Base-by-base conservation (phyloP, 306 rosid species). In the Ormosia emarginata region DNA sequence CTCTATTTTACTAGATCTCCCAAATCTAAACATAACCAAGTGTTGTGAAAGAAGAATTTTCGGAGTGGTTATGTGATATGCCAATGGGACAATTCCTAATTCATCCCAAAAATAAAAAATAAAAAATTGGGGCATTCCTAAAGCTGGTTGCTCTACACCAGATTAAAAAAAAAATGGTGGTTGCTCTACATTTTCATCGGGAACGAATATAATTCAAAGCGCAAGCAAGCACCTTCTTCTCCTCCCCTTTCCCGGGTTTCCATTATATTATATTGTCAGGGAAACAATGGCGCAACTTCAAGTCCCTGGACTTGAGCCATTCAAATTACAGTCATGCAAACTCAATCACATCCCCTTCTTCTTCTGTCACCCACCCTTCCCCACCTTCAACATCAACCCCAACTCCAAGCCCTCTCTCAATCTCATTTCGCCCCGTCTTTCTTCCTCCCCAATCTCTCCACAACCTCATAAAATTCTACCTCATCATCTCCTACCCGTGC, bases 261-360 rank as follows among this genome's bases (percentile, higher is more conserved):
- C 64, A n/a, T 12, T 34, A 4, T 32, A 0, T 24, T 24, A 24
- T 47, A 37, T 11, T 57, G 41, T 0, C 9, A 8, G 49, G 33
- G 36, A 4, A 63, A 63, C 70, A 57, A 86, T 87, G 92, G 89
- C 82, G 57, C 89, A 77, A 52, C 52, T 82, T 32, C 82, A 77
- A 55, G 67, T 83, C 40, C 83, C 82, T 70, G 86, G 50, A 30
- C 52, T 85, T 80, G 71, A 71, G 44, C 36, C 89, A 5, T 74
- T 68, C 6, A 88, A 56, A 52, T 79, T 82, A 30, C 67, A 32
- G 4, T 61, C 76, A 33, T 69, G 71, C 43, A 80, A 84, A 7
- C 63, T 74, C 85, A 39, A 47, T 14, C 83, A 66, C 36, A 37
- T 47, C 73, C 46, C 79, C n/a, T 79, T 83, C 2, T 34, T 61